These are phyloP conservation scores for Phaeosphaeriaceae sp. DNA, from an alignment of 2,329 filamentous ascomycete genomes.

Conservation along the genomic window DNA sequence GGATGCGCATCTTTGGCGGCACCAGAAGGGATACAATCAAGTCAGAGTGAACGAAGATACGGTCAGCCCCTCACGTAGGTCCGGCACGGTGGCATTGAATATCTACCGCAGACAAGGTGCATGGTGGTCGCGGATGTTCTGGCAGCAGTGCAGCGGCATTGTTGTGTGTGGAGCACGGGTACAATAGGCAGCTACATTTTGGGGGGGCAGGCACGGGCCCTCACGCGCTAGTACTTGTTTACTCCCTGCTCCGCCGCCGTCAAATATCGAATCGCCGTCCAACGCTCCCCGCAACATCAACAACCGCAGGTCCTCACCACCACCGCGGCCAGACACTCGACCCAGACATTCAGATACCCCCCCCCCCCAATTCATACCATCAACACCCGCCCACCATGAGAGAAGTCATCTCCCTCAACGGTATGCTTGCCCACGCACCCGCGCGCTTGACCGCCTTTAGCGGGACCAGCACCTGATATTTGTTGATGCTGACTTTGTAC, in stretches of 20 bases:
- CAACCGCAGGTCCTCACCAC: slow-evolving; percentile 26
- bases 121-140: background rate
- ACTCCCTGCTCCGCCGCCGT: too few species aligned
- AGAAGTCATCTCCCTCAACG: slow-evolving; percentile 99
- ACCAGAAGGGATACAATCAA: slow-evolving; percentile 4
- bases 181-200: slow-evolving; percentile 10
- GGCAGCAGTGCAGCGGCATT: slow-evolving; percentile 1
- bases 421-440: slow-evolving; percentile 63
- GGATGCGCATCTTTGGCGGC: slow-evolving; percentile 43
- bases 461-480: slow-evolving; percentile 27
- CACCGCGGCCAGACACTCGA: slow-evolving; percentile 27
- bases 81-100: background rate
- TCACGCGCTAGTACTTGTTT: background rate
- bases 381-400: slow-evolving; percentile 73
- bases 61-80: slow-evolving; percentile 18
- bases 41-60: background rate
- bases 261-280: slow-evolving; percentile 1
- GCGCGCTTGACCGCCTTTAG: slow-evolving; percentile 53
- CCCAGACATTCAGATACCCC: slow-evolving; percentile 39
- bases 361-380: slow-evolving; percentile 39
- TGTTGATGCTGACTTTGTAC: slow-evolving; percentile 61
- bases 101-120: background rate
- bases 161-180: background rate
- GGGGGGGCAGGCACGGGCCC: background rate
- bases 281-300: slow-evolving; percentile 24